These are phyloP conservation scores for Agaricales sp. DNA, from an alignment of 1,284 basidiomycete species.

Conservation along the genomic window DNA sequence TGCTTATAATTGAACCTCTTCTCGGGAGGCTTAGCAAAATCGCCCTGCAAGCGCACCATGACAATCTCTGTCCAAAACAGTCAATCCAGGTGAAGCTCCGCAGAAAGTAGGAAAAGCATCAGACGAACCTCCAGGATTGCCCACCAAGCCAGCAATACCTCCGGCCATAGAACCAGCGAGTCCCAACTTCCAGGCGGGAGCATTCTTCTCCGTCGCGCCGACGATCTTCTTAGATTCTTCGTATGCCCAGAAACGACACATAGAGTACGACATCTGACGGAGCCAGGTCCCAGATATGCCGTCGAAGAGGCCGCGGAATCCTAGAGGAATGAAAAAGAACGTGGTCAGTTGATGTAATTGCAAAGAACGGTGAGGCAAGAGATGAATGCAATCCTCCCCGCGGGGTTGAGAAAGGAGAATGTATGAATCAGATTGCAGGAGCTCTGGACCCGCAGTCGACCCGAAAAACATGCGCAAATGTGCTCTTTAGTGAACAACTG, in stretches of 20 bases:
- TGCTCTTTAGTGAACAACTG: too few species aligned
- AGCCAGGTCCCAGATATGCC: slow-evolving; percentile 86
- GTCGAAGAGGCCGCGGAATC: slow-evolving; percentile 70
- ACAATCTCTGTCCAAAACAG: slow-evolving; percentile 53
- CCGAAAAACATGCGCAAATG: too few species aligned
- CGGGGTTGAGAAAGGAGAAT: not conserved
- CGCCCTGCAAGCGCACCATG: slow-evolving; percentile 81
- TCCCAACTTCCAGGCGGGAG: slow-evolving; percentile 75
- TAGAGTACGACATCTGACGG: slow-evolving; percentile 88
- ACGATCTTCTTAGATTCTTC: slow-evolving; percentile 82
- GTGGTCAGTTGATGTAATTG: slow-evolving; percentile 1
- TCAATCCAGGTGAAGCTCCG: not conserved
- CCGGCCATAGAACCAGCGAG: slow-evolving; percentile 78
- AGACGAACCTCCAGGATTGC: slow-evolving; percentile 73
- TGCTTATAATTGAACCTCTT: slow-evolving; percentile 83
- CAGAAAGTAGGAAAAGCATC: slow-evolving; percentile 4
- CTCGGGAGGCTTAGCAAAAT: slow-evolving; percentile 78
- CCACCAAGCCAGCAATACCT: slow-evolving; percentile 72
- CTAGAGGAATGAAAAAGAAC: slow-evolving; percentile 19
- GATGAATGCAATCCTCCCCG: too few species aligned
- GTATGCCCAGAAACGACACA: slow-evolving; percentile 90
- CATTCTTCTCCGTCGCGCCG: slow-evolving; percentile 50
- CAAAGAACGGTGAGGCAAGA: too few species aligned
- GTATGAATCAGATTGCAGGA: not conserved
- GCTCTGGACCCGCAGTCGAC: too few species aligned